Base-by-base conservation (phyloP, 2,329 filamentous ascomycete genomes). In the Paecilomyces variotii region DNA sequence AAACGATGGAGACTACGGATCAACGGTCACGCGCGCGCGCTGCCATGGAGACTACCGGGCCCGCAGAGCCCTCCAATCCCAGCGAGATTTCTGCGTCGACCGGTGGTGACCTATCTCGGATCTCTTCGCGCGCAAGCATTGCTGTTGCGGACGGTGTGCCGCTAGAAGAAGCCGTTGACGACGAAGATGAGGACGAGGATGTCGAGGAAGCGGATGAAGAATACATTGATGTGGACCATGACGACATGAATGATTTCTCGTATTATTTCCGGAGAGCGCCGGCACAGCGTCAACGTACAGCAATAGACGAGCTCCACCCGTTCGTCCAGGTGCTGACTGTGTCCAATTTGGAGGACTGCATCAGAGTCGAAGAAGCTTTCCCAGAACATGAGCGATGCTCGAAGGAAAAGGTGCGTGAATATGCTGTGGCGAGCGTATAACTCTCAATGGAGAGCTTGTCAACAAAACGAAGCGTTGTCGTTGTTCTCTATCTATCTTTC, bases 241-340 rank as follows among this genome's bases (percentile, higher is more conserved):
- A 75, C 25, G 75, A 76, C 63, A 63, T 69, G 24, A 71, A 67
- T 25, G 74, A 76, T 58, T 73, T 67, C 59, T 70, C 74, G 53
- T 76, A 73, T 65, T 76, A 72, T 66, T 74, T 76, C 62, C 74
- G 74, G 45, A 73, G 72, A 53, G 70, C 71, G 19, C 73, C 71
- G 49, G 66, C 68, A n/a, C 70, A 71, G 11, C 52, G 57, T 53
- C 68, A 71, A 26, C 72, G 67, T 57, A 71, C 72, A 35, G 69
- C 71, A 58, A 62, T 77, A 9, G 86, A 87, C 66, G 79, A 83
- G 55, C 83, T 90, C 67, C 83, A 89, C 67, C 86, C 90, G 27
- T 88, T 89, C 67, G 82, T 89, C n/a, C 85, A 89, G 56, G 83
- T 88, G 28, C 80, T 97, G 55, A 89, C 84, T 49, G 62, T 73